Percentiles rank a stretch among this genome's conserved stretches.
phyloP scores from a whole-genome alignment of 192 early-diverging fungal species.

The Linderina pennispora region DNA sequence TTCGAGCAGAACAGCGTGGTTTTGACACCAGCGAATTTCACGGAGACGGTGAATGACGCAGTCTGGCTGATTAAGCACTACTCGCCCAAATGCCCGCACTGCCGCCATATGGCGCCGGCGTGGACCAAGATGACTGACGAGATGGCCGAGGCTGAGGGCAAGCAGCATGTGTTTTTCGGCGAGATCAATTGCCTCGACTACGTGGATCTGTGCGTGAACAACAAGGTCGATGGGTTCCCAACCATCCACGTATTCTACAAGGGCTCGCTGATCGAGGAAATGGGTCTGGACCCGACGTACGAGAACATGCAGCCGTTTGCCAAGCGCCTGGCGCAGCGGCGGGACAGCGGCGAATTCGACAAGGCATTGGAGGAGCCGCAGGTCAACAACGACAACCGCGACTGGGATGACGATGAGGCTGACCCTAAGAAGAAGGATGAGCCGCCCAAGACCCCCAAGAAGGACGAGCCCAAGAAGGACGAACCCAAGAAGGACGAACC shows the following conservation, averaged over 20 bases:
- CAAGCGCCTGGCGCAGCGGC: constrained; percentile 18
- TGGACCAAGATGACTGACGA: constrained; percentile 65
- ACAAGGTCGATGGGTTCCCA: constrained; percentile 54
- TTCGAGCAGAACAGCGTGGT: constrained; percentile 42
- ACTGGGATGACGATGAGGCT: constrained; percentile 24
- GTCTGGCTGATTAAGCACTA: constrained; percentile 86
- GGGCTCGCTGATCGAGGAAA: constrained; percentile 33
- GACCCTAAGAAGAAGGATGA: constrained; percentile 7
- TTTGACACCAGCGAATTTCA: constrained; percentile 45
- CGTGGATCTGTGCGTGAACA: constrained; percentile 56
- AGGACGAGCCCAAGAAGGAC: background rate
- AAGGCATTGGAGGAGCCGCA: constrained; percentile 18
- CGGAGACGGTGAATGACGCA: constrained; percentile 45
- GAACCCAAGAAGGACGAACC: background rate
- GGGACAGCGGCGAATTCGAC: constrained; percentile 19
- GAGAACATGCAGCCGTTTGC: constrained; percentile 37
- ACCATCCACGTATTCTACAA: constrained; percentile 53
- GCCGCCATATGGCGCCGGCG: constrained; percentile 70
- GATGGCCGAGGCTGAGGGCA: background rate
- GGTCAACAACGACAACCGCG: constrained; percentile 36
- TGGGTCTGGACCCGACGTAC: constrained; percentile 26
- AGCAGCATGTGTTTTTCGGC: constrained; percentile 53
- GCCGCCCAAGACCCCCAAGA: background rate
- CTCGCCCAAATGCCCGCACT: constrained; percentile 85
- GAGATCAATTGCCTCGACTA: constrained; percentile 64